These are phyloP conservation scores for Furcasterigmium sp. DNA, from an alignment of 2,329 filamentous ascomycete species.

Conservation along the genomic window DNA sequence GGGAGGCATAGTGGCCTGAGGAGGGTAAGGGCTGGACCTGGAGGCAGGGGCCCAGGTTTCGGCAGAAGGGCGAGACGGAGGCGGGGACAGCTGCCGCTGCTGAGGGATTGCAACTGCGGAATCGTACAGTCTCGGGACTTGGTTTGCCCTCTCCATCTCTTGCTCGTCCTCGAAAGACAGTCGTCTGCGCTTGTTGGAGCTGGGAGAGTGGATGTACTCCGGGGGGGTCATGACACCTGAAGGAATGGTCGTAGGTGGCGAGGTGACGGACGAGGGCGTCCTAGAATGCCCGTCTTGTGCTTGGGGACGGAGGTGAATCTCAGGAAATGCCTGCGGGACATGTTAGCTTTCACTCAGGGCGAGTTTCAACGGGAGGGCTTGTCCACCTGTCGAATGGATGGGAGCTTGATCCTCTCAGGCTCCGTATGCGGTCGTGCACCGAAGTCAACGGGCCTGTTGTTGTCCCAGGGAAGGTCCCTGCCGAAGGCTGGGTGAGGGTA, in stretches of 20 bases:
- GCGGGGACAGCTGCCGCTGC: slow-evolving; percentile 30
- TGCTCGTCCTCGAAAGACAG: slow-evolving; percentile 34
- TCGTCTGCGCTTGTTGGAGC: slow-evolving; percentile 41
- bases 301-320: slow-evolving; percentile 30
- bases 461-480: slow-evolving; percentile 33
- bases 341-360: slow-evolving; percentile 7
- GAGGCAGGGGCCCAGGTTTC: slow-evolving; percentile 30
- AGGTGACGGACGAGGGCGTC: slow-evolving; percentile 25
- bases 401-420: slow-evolving; percentile 37
- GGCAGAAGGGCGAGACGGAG: slow-evolving; percentile 16
- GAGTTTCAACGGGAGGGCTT: slow-evolving; percentile 10
- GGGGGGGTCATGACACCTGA: slow-evolving; percentile 29
- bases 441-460: slow-evolving; percentile 26
- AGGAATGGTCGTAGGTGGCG: slow-evolving; percentile 20
- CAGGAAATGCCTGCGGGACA: slow-evolving; percentile 36
- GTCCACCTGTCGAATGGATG: slow-evolving; percentile 51
- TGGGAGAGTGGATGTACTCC: slow-evolving; percentile 45
- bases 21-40: slow-evolving; percentile 27
- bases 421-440: slow-evolving; percentile 29
- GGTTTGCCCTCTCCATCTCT: slow-evolving; percentile 32
- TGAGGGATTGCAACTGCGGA: slow-evolving; percentile 23
- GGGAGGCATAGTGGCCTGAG: slow-evolving; percentile 21
- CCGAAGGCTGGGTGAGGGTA: slow-evolving; percentile 34
- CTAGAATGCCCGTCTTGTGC: slow-evolving; percentile 24
- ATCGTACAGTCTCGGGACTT: slow-evolving; percentile 41